These are phyloP conservation scores for Botrytis paeoniae DNA, from an alignment of 2,329 filamentous ascomycete genomes.

Conservation along the genomic window DNA sequence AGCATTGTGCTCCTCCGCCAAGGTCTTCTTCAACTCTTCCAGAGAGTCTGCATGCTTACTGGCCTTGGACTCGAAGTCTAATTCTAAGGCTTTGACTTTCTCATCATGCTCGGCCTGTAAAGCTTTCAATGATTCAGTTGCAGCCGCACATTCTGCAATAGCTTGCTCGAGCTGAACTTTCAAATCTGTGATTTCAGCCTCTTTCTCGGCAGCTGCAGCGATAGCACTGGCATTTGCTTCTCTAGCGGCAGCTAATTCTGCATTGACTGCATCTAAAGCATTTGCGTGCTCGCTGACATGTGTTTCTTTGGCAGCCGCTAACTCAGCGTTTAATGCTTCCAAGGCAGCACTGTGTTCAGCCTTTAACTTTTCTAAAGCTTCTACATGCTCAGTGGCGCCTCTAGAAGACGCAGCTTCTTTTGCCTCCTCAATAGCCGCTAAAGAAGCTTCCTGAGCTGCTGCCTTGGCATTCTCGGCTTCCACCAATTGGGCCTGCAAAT, in stretches of 20 bases:
- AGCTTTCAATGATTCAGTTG: constrained; percentile 31
- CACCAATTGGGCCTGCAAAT: constrained; percentile 32
- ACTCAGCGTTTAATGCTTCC: constrained; percentile 39
- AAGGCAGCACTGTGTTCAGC: constrained; percentile 27
- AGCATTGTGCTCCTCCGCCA: constrained; percentile 51
- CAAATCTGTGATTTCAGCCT: constrained; percentile 36
- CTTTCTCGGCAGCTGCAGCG: constrained; percentile 38
- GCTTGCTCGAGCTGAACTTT: constrained; percentile 43
- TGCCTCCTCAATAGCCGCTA: constrained; percentile 36
- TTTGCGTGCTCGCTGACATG: constrained; percentile 35
- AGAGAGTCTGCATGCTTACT: constrained; percentile 37
- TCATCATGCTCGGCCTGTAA: constrained; percentile 38
- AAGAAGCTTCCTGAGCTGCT: constrained; percentile 31
- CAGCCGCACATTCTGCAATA: constrained; percentile 36
- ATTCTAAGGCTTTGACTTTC: background rate
- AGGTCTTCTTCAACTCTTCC: constrained; percentile 47
- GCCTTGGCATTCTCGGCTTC: constrained; percentile 30
- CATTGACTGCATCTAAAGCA: constrained; percentile 32
- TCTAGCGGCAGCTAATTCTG: constrained; percentile 49
- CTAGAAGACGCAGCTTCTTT: constrained; percentile 31
- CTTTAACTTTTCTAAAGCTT: constrained; percentile 43
- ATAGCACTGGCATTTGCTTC: constrained; percentile 42
- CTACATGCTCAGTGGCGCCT: constrained; percentile 41
- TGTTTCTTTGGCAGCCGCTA: constrained; percentile 49
- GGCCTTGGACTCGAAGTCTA: constrained; percentile 6